phyloP scores from a whole-genome alignment of 306 rosid species.

The Quercus alba region DNA sequence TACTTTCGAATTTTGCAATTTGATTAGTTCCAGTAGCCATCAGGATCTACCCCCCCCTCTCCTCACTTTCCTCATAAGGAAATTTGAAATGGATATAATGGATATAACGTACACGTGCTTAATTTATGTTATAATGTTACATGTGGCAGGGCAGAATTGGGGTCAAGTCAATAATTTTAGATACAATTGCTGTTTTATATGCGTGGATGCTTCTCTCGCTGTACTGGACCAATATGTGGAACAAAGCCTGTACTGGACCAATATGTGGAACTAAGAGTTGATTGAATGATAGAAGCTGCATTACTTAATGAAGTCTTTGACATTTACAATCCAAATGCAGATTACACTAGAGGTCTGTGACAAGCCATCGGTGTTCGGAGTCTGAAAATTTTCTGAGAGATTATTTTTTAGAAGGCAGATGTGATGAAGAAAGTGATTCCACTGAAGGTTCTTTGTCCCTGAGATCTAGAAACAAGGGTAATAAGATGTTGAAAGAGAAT shows the following conservation, averaged over 20 bases:
- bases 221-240: conserved; percentile 79
- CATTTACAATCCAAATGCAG: too few relatives aligned
- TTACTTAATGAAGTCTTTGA: too few relatives aligned
- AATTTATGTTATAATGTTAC: conserved; percentile 31
- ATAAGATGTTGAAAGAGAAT: too few relatives aligned
- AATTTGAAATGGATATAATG: background rate
- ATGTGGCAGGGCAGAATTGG: conserved; percentile 96
- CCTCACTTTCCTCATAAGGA: background rate
- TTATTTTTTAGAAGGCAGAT: too few relatives aligned
- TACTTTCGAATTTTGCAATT: background rate
- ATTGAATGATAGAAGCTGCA: too few relatives aligned
- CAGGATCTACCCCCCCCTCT: background rate
- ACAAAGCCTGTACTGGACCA: conserved; percentile 16
- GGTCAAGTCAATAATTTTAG: conserved; percentile 74
- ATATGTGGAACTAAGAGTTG: too few relatives aligned
- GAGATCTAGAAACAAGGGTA: too few relatives aligned
- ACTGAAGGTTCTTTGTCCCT: too few relatives aligned
- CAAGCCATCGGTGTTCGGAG: too few relatives aligned
- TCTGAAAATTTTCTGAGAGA: too few relatives aligned
- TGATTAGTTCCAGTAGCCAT: background rate
- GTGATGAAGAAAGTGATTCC: too few relatives aligned
- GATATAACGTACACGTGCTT: background rate
- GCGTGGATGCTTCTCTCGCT: conserved; percentile 73
- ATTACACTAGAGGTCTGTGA: too few relatives aligned
- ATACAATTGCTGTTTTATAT: conserved; percentile 76